Percentiles rank a stretch among this genome's conserved stretches.
Evolutionary conservation across 495 filamentous ascomycete genomes (phyloP).

Genomic region (Xylaria acuta): DNA sequence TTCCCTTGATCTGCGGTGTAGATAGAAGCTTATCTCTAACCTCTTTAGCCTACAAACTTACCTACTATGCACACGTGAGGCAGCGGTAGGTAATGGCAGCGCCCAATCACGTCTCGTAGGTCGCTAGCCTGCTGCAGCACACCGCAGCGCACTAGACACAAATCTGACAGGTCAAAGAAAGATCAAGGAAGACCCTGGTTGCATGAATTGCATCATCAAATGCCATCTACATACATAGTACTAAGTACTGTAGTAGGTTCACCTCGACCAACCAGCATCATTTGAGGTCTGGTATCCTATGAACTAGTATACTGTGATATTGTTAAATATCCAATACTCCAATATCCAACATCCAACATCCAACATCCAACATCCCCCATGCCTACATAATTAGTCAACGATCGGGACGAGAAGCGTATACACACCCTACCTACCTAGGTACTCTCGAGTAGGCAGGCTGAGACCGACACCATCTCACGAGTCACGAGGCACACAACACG

Average conservation of each 20-base stretch:
- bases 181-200: slow-evolving; percentile 12
- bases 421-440: not conserved
- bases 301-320: slow-evolving; percentile 6
- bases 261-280: not conserved
- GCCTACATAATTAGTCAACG: not conserved
- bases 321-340: not conserved
- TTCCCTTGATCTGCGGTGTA: not conserved
- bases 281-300: not conserved
- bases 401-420: not conserved
- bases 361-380: not conserved
- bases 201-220: slow-evolving; percentile 17
- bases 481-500: slow-evolving; percentile 3
- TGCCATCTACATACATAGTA: not conserved
- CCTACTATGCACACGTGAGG: not conserved
- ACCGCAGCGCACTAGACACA: slow-evolving; percentile 1
- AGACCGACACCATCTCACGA: not conserved
- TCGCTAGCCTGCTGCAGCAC: slow-evolving; percentile 9
- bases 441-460: not conserved
- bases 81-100: not conserved
- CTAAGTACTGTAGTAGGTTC: too few relatives aligned
- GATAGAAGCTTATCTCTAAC: not conserved
- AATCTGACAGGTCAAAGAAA: slow-evolving; percentile 13
- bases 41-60: not conserved
- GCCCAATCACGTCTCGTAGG: not conserved
- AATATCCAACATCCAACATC: not conserved